Evolutionary conservation across 257 asterid genomes (phyloP).

Genomic region (Petunia secreta): DNA sequence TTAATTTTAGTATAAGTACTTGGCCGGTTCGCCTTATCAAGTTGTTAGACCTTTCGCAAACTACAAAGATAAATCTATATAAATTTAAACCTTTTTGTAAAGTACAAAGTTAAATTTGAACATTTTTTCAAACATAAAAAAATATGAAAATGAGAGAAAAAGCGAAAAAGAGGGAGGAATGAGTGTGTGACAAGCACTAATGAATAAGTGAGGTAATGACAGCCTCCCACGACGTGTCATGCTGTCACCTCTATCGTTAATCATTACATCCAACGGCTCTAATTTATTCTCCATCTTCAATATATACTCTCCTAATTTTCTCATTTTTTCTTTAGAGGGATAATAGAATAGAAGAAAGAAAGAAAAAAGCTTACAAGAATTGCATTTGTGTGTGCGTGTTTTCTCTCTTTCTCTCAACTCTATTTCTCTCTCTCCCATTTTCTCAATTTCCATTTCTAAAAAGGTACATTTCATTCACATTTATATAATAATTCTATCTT

Average conservation of each 20-base stretch:
- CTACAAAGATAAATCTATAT: too few species aligned
- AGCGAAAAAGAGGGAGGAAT: constrained; percentile 35
- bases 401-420: background rate
- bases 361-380: background rate
- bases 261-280: constrained; percentile 32
- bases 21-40: too few species aligned
- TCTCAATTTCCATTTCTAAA: background rate
- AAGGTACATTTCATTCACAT: constrained; percentile 18
- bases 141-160: constrained; percentile 26
- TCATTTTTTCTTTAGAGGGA: background rate
- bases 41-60: too few species aligned
- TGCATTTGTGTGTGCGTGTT: constrained; percentile 7
- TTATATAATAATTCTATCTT: background rate
- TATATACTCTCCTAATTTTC: constrained; percentile 7
- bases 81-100: too few species aligned
- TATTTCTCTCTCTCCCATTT: background rate
- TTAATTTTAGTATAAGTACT: too few species aligned
- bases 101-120: too few species aligned
- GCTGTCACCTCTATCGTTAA: background rate
- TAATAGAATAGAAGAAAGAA: background rate
- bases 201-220: constrained; percentile 26
- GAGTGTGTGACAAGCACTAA: constrained; percentile 34
- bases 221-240: constrained; percentile 32
- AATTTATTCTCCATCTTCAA: constrained; percentile 29
- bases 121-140: too few species aligned